phyloP scores from a whole-genome alignment of 306 rosid genomes.

The Oxytropis ochrocephala region DNA sequence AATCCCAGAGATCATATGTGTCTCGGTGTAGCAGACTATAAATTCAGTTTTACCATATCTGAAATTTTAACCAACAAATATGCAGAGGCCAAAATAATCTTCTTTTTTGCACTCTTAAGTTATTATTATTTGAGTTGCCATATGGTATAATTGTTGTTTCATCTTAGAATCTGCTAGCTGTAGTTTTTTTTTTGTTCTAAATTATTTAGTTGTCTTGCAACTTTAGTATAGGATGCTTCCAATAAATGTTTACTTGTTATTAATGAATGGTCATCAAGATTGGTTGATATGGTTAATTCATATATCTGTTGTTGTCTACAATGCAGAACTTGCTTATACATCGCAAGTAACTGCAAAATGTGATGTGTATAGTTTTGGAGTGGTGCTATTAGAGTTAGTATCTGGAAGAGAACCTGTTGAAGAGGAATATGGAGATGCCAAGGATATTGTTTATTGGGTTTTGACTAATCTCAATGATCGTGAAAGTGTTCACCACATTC shows the following conservation, averaged over 20 bases:
- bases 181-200: neutral
- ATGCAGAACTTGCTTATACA: slow-evolving; percentile 84
- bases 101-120: neutral
- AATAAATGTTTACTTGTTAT: neutral
- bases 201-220: neutral
- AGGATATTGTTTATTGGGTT: slow-evolving; percentile 88
- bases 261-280: neutral
- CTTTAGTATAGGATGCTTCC: neutral
- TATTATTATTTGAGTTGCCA: neutral
- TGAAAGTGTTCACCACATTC: slow-evolving; percentile 45
- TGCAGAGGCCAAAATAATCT: no score
- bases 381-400: slow-evolving; percentile 73
- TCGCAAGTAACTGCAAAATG: slow-evolving; percentile 64
- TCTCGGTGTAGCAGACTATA: no score
- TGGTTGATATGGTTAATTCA: neutral
- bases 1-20: no score
- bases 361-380: slow-evolving; percentile 92
- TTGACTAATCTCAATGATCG: slow-evolving; percentile 51
- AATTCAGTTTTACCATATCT: no score
- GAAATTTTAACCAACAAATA: no score
- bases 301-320: neutral
- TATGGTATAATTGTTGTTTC: neutral
- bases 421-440: slow-evolving; percentile 83
- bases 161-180: neutral
- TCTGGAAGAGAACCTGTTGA: slow-evolving; percentile 75